Base-by-base conservation (phyloP, 139 green algal genomes). In the Chlamydomonas applanata region DNA sequence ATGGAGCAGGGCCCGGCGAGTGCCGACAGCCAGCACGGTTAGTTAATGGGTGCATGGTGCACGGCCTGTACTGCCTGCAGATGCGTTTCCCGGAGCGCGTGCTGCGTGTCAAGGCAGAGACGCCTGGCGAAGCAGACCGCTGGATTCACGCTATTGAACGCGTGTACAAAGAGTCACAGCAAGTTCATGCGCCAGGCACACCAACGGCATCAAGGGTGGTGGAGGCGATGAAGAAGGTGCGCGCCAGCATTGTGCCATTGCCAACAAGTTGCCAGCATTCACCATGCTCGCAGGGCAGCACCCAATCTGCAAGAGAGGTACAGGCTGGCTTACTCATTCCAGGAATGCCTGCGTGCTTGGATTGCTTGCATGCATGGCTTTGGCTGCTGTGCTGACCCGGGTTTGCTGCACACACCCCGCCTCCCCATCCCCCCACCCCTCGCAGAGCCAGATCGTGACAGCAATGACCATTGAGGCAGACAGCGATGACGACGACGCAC, bases 81-180 rank as follows among this genome's bases (percentile, higher is more conserved):
- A 72, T 78, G 62, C 40, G 30, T 1, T 78, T 78, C 73, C 73
- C 73, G 7, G 45, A 53, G 33, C 73, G 73, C 4, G 35, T 78
- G 30, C 49, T 78, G 46, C 62, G 62, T 14, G 2, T 78, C 13
- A 66, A 72, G 24, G 73, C 73, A 11, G 45, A 67, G 5, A 64
- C 45, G 2, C 24, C 73, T n/a, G 49, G 69, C 3, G 62, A 78
- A 11, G 73, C 73, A 17, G 73, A 78, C 9, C 27, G 45, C 13
- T 78, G 73, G 73, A n/a, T 61, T 13, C 14, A 60, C 2, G 57
- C 57, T 13, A 69, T 69, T 49, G 62, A 69, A 4, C 16, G 34
- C 22, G 32, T 77, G 59, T 33, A 71, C n/a, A 63, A 44, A 27
- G 72, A n/a, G 16, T 59, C 60, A 40, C 36, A 59, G 53, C 63